Evolutionary conservation across 2,329 filamentous ascomycete genomes (phyloP).

Genomic region (Colletotrichum trifolii): DNA sequence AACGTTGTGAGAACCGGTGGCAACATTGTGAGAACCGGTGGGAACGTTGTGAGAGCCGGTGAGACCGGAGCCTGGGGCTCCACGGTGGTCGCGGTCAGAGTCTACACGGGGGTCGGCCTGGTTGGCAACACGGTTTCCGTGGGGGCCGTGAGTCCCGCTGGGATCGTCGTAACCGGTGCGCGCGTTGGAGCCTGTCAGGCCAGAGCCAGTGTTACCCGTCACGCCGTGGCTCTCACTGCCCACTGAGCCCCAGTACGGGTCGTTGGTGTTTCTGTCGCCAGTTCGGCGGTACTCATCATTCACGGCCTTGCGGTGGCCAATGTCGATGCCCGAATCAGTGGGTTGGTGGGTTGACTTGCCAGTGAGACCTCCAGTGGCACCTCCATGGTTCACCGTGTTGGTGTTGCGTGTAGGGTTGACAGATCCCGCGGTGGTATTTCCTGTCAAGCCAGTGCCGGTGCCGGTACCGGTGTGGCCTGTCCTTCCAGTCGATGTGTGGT

Average conservation of each 20-base stretch:
- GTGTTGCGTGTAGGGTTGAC: background rate
- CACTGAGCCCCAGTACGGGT: slow-evolving; percentile 33
- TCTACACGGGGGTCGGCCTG: slow-evolving; percentile 61
- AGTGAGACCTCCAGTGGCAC: slow-evolving; percentile 7
- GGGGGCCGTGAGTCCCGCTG: slow-evolving; percentile 46
- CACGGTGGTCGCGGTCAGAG: slow-evolving; percentile 51
- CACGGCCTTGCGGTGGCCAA: slow-evolving; percentile 18
- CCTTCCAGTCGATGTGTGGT: slow-evolving; percentile 1
- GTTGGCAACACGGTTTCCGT: slow-evolving; percentile 53
- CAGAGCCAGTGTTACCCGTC: slow-evolving; percentile 36
- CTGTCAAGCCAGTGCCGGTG: slow-evolving; percentile 46
- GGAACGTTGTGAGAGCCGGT: slow-evolving; percentile 19
- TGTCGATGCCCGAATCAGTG: slow-evolving; percentile 31
- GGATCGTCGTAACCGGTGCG: slow-evolving; percentile 28
- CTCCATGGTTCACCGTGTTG: slow-evolving; percentile 15
- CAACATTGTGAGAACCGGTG: too few relatives aligned
- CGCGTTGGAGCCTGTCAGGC: slow-evolving; percentile 38
- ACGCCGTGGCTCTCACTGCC: slow-evolving; percentile 40
- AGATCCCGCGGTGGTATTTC: slow-evolving; percentile 39
- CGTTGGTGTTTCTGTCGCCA: slow-evolving; percentile 13
- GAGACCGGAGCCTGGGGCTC: slow-evolving; percentile 3
- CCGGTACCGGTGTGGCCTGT: slow-evolving; percentile 39
- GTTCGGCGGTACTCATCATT: background rate
- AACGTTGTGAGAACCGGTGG: slow-evolving; percentile 15
- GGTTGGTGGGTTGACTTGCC: slow-evolving; percentile 16